Base-by-base conservation (phyloP, 2,329 filamentous ascomycete species). In the Colletotrichum agaves region DNA sequence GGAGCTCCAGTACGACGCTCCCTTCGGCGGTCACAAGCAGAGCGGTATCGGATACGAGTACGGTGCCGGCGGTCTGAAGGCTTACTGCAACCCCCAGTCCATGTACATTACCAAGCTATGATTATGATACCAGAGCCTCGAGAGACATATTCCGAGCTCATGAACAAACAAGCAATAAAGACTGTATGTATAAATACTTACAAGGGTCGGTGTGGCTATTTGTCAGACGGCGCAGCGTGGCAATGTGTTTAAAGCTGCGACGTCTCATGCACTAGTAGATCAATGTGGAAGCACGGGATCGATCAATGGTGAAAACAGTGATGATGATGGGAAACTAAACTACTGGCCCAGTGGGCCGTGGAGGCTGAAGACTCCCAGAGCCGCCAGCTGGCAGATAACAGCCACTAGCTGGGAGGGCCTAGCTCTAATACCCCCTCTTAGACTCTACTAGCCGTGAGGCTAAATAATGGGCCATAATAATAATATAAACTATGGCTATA, bases 21-120 rank as follows among this genome's bases (percentile, higher is more conserved):
- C 81, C 0, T 83, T 82, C 59, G 81, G 81, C 1, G 82, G 82
- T 3, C 80, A 82, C 58, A 83, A 83, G 72, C 72, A 78, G 49
- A 83, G 81, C 52, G 82, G 82, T 0, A 75, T 83, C 33, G 82
- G 82, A 0, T 72, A 74, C 15, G 81, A 83, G 63, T 80, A 78
- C 75, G 82, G 82, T 0, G 37, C 78, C 15, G 73, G 72, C 55
- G 81, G 82, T 3, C 63, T 83, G 21, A 76, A 77, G 67, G 73
- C 67, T 3, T 82, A 77, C 46, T 81, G 78, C 62, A 69, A 69
- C 52, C 31, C 50, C 49, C 66, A 69, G 63, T 61, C 66, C 43
- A 15, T 69, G 57, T 66, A 12, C 53, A 60, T 67, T 23, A 60
- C 64, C 12, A 67, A 64, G 53, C 46, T 53, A 37, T 64, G 31